phyloP scores from a whole-genome alignment of 805 yeast species.

The Zygosaccharomyces kombuchaensis region DNA sequence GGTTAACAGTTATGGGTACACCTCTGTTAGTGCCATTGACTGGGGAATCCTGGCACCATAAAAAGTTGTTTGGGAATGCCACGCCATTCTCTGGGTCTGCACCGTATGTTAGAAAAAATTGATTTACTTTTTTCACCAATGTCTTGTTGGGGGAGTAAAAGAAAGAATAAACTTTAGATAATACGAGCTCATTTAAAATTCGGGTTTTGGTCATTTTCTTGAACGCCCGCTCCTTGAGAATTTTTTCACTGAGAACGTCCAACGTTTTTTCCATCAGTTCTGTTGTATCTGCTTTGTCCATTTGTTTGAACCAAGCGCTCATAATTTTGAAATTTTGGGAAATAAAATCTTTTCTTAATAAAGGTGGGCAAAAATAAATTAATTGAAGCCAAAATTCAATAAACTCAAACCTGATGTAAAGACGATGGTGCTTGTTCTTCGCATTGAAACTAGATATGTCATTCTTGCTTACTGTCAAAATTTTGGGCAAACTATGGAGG shows the following conservation, averaged over 20 bases:
- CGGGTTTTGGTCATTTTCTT: constrained; percentile 67
- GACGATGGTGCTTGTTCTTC: constrained; percentile 34
- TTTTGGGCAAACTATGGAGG: constrained; percentile 55
- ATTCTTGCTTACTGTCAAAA: constrained; percentile 49
- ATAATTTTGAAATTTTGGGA: constrained; percentile 52
- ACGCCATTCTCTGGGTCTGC: constrained; percentile 49
- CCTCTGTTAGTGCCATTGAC: constrained; percentile 34
- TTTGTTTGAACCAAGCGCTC: constrained; percentile 62
- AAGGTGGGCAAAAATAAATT: constrained; percentile 44
- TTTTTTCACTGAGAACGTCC: constrained; percentile 43
- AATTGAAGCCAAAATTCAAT: constrained; percentile 58
- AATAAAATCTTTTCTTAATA: constrained; percentile 62
- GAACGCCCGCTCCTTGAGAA: constrained; percentile 57
- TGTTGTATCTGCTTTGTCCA: constrained; percentile 50
- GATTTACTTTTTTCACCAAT: constrained; percentile 39
- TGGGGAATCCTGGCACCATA: constrained; percentile 43
- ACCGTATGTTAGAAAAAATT: constrained; percentile 46
- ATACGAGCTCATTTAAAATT: constrained; percentile 71
- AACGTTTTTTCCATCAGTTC: constrained; percentile 41
- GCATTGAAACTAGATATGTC: constrained; percentile 40
- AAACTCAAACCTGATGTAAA: constrained; percentile 55
- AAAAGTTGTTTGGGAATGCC: constrained; percentile 42
- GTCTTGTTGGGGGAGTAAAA: constrained; percentile 39
- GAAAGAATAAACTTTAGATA: constrained; percentile 53
- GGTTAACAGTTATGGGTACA: constrained; percentile 44